A percentile compares a stretch with the other conserved stretches of the same genome.
phyloP scores from a whole-genome alignment of 176 grass and related monocot genomes.

The Hordeum marinum region DNA sequence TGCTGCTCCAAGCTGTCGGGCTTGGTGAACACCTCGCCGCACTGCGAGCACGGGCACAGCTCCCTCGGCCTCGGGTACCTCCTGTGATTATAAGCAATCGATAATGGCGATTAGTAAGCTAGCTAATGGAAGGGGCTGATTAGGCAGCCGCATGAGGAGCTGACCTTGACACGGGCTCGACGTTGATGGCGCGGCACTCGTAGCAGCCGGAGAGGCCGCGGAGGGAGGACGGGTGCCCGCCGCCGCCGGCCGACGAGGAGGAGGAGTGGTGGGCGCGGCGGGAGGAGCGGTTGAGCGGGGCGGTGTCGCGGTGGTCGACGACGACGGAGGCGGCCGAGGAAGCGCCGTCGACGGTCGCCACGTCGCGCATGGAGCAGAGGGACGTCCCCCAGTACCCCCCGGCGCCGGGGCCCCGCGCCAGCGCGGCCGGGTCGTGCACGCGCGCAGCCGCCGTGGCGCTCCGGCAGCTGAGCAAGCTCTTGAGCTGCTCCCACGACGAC shows the following conservation, averaged over 20 bases:
- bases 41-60: constrained; percentile 61
- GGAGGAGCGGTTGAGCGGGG: constrained; percentile 22
- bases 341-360: constrained; percentile 38
- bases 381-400: constrained; percentile 31
- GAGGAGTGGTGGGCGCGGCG: constrained; percentile 33
- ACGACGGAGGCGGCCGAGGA: constrained; percentile 34
- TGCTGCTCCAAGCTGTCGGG: constrained; percentile 84
- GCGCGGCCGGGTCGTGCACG: constrained; percentile 49
- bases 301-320: constrained; percentile 31
- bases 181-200: constrained; percentile 84
- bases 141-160: neutral
- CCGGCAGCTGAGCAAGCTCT: constrained; percentile 79
- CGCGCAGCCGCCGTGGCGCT: constrained; percentile 43
- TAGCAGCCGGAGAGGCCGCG: constrained; percentile 70
- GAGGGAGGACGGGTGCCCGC: constrained; percentile 29
- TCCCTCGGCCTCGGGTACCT: constrained; percentile 68
- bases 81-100: neutral
- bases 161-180: constrained; percentile 67
- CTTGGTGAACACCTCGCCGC: constrained; percentile 88
- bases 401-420: constrained; percentile 11
- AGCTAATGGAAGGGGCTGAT: neutral
- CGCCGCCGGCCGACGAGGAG: neutral
- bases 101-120: neutral
- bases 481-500: constrained; percentile 77
- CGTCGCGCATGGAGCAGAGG: constrained; percentile 69